A percentile compares a stretch with the other conserved stretches of the same genome.
These are phyloP conservation scores for Rhizophagus sp. DNA, from an alignment of 192 early-diverging fungal species.

Conservation along the genomic window DNA sequence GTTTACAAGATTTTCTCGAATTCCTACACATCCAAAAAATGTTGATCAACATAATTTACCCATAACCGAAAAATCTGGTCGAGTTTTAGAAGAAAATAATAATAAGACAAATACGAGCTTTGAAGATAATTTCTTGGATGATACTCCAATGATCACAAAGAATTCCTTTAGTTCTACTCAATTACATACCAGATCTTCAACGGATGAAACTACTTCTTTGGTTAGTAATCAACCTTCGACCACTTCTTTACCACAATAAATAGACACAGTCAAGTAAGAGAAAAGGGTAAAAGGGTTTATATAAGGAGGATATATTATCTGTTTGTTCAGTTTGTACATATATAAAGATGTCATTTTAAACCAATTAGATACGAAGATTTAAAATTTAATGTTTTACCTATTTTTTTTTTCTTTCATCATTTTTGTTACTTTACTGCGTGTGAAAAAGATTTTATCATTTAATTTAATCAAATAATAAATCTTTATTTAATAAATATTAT, in stretches of 20 bases:
- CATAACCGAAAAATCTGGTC: not conserved
- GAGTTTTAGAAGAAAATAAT: not conserved
- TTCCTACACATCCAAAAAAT: not conserved
- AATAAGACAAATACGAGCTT: not conserved
- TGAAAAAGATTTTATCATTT: too few relatives aligned
- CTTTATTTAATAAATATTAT: too few relatives aligned
- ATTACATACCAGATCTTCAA: not conserved
- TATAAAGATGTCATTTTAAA: too few relatives aligned
- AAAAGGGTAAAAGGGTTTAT: not conserved
- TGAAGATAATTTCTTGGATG: not conserved
- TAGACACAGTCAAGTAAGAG: too few relatives aligned
- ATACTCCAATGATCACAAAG: not conserved
- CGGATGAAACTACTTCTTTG: not conserved
- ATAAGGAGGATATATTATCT: not conserved
- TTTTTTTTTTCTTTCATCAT: too few relatives aligned
- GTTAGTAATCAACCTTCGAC: not conserved
- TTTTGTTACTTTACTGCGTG: too few relatives aligned
- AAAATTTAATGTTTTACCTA: too few relatives aligned
- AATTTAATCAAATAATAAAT: too few relatives aligned
- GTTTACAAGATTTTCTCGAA: not conserved
- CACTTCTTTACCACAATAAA: not conserved
- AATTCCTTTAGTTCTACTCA: too few relatives aligned
- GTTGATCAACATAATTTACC: not conserved
- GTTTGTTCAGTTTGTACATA: too few relatives aligned
- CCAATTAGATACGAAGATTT: too few relatives aligned